Evolutionary conservation across 805 yeast genomes (phyloP), one percentile per base, ranked within the genome.

Genomic region (Blastobotrys attinorum): DNA sequence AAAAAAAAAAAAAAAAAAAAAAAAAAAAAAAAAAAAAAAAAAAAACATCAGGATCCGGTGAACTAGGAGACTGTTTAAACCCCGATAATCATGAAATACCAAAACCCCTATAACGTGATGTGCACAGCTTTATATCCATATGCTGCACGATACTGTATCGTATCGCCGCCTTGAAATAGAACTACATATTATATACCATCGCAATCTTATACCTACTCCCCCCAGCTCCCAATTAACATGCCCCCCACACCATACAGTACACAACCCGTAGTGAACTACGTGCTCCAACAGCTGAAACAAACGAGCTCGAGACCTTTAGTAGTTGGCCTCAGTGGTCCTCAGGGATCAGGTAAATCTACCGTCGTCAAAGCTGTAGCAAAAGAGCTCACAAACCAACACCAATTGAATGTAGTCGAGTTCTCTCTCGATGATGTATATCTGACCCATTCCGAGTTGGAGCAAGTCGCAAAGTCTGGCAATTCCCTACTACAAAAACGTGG

Each of bases 361-460:
- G 54, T 61, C 4, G 61, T 54, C 17, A 41, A 55, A 3, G 47
- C 45, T 4, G 40, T 46, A 13, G 62, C 63, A 2, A 58, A 44
- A 41, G 42, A 35, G 22, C 58, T 48, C 57, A 41, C 42, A 46
- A 57, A 17, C 63, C 72, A 51, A 60, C 44, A 64, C 50, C 44
- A 70, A 46, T 52, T 69, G 57, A 45, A 58, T 7, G 56, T 62
- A 4, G 64, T 63, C 4, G 57, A 53, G 25, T 49, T 84, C 38
- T 89, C 95, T 46, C 74, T 88, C 53, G 98, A 90, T 63, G 97
- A 92, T 62, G 76, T 86, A 47, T 90, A 90, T 59, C 65, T 85
- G 32, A 77, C 85, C 0, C 79, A 77, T 57, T 61, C 57, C 5
- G 81, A 80, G 16, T 96, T 87, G 56, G 47, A 45, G 21, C 46